phyloP scores from a whole-genome alignment of 2,329 filamentous ascomycete genomes.

The Alternaria novae-zelandiae region DNA sequence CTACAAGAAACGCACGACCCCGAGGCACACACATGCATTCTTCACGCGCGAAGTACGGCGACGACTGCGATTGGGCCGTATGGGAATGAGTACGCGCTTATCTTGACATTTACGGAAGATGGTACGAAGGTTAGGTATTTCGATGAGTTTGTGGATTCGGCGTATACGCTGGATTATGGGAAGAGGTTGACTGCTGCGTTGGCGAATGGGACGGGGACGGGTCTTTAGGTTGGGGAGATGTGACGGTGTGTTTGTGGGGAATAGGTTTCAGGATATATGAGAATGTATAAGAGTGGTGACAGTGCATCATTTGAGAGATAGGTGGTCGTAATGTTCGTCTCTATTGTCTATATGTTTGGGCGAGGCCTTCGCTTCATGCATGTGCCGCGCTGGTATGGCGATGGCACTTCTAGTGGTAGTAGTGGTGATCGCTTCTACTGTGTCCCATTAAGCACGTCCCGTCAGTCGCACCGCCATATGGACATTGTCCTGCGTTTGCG shows the following conservation, averaged over 20 bases:
- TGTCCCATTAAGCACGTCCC: too few relatives aligned
- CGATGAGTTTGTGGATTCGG: conserved; percentile 5
- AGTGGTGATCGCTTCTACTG: neutral
- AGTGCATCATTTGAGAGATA: too few relatives aligned
- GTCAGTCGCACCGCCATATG: too few relatives aligned
- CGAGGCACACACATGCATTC: neutral
- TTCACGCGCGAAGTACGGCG: conserved; percentile 1
- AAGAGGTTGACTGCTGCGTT: neutral
- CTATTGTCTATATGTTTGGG: neutral
- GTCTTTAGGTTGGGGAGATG: neutral
- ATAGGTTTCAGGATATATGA: neutral
- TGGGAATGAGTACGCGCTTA: conserved; percentile 6
- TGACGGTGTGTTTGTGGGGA: too few relatives aligned
- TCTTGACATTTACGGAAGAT: conserved; percentile 1
- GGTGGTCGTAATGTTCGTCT: neutral
- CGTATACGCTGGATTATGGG: conserved; percentile 2
- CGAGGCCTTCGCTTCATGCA: neutral
- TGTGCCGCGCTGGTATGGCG: neutral
- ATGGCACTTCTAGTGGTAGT: neutral
- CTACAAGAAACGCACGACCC: conserved; percentile 1
- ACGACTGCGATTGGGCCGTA: neutral
- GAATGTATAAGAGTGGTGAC: too few relatives aligned
- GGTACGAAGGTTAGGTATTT: neutral
- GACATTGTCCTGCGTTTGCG: too few relatives aligned
- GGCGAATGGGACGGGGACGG: neutral